Percentiles rank a stretch among this genome's conserved stretches.
phyloP scores from a whole-genome alignment of 2,329 filamentous ascomycete species.

The Plectosphaerella cucumerina region DNA sequence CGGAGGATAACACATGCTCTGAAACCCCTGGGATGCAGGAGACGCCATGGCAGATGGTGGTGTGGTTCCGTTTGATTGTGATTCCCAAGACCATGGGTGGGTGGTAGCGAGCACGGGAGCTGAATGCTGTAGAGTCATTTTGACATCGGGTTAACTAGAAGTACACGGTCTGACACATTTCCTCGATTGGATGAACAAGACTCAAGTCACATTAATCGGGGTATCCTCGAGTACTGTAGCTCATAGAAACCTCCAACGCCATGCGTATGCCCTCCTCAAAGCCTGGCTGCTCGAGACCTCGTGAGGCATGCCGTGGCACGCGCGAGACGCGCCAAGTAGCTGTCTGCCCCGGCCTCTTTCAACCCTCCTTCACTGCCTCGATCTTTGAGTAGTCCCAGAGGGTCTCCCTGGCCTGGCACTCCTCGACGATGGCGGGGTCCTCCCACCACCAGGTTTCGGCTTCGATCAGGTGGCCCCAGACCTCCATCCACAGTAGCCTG shows the following conservation, averaged over 20 bases:
- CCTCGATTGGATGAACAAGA: neutral
- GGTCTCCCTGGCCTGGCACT: constrained; percentile 50
- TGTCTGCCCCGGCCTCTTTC: neutral
- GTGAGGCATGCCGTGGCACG: neutral
- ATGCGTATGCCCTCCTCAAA: neutral
- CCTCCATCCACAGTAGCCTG: constrained; percentile 56
- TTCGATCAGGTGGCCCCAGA: constrained; percentile 52
- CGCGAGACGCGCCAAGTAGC: neutral
- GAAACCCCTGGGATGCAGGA: too few relatives aligned
- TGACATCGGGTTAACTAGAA: too few relatives aligned
- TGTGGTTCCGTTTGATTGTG: too few relatives aligned
- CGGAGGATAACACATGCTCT: too few relatives aligned
- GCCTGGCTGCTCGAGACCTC: neutral
- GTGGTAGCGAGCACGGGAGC: too few relatives aligned
- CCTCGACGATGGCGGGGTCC: constrained; percentile 46
- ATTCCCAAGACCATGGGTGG: too few relatives aligned
- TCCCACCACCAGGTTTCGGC: constrained; percentile 60
- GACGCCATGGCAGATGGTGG: too few relatives aligned
- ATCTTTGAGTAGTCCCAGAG: constrained; percentile 57
- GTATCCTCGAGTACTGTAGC: neutral
- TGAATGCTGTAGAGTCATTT: too few relatives aligned
- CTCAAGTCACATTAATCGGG: neutral
- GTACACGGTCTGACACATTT: too few relatives aligned
- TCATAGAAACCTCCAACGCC: neutral
- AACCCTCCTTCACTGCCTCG: constrained; percentile 45